Evolutionary conservation across 139 green algal genomes (phyloP).

Genomic region (Yamagishiella unicocca): DNA sequence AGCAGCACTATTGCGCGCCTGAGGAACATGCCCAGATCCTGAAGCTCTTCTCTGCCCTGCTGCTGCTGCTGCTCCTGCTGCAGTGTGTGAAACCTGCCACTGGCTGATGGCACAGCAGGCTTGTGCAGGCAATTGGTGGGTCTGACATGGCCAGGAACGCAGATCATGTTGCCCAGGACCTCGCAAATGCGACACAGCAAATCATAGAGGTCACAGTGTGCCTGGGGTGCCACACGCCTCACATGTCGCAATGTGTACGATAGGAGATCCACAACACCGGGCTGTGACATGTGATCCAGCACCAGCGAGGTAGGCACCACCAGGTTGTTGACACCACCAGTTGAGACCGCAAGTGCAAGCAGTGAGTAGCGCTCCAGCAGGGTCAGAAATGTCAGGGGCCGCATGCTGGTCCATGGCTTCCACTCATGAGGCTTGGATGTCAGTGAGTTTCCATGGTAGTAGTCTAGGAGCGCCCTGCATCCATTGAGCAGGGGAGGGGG

Average conservation of each 20-base stretch:
- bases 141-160: background rate
- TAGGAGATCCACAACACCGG: background rate
- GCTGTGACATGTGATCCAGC: conserved; percentile 28
- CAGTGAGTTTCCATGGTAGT: background rate
- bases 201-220: background rate
- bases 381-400: background rate
- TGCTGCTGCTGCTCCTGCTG: background rate
- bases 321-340: background rate
- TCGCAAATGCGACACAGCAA: background rate
- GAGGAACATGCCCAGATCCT: background rate
- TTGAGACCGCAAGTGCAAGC: background rate
- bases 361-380: conserved; percentile 1
- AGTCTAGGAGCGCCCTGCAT: conserved; percentile 4
- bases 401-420: conserved; percentile 3
- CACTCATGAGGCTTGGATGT: background rate
- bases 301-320: background rate
- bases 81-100: background rate
- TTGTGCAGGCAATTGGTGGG: background rate
- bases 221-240: background rate
- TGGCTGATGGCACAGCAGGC: background rate
- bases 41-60: background rate
- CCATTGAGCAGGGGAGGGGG: too few relatives aligned
- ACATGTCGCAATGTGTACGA: background rate
- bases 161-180: background rate
- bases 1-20: background rate